A percentile compares a stretch with the other conserved stretches of the same genome.
phyloP scores from a whole-genome alignment of 176 grass and related monocot genomes.

The Leersia perrieri region DNA sequence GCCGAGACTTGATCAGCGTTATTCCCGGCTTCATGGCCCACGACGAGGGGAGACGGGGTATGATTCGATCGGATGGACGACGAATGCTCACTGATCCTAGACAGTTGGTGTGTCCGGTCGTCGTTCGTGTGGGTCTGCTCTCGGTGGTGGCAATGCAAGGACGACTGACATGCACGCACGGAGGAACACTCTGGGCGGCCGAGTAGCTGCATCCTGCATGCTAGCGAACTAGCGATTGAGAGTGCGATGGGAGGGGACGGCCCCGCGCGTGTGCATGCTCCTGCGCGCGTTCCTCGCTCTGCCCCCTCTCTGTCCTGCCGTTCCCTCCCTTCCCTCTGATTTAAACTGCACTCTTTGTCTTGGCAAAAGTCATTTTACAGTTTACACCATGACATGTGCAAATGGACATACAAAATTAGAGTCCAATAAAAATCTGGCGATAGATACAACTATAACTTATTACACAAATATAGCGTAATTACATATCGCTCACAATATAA shows the following conservation, averaged over 20 bases:
- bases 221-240: background rate
- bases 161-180: background rate
- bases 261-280: background rate
- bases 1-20: slow-evolving; percentile 27
- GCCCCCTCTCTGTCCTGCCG: background rate
- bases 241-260: background rate
- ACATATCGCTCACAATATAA: too few species aligned
- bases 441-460: too few species aligned
- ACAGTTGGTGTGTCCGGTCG: background rate
- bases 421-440: too few species aligned
- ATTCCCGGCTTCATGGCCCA: slow-evolving; percentile 19
- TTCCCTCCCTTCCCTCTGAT: background rate
- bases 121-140: background rate
- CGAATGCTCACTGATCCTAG: background rate
- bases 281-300: background rate
- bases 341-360: too few species aligned
- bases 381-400: too few species aligned
- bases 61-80: background rate
- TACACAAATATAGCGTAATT: too few species aligned
- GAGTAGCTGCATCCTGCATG: too few species aligned
- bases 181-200: background rate
- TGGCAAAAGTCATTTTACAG: too few species aligned
- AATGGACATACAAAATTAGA: too few species aligned
- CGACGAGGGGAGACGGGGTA: too few species aligned
- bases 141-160: background rate